Conservation (phyloP, 2,329 filamentous ascomycete species). For the Aspergillus carbonarius region DNA sequence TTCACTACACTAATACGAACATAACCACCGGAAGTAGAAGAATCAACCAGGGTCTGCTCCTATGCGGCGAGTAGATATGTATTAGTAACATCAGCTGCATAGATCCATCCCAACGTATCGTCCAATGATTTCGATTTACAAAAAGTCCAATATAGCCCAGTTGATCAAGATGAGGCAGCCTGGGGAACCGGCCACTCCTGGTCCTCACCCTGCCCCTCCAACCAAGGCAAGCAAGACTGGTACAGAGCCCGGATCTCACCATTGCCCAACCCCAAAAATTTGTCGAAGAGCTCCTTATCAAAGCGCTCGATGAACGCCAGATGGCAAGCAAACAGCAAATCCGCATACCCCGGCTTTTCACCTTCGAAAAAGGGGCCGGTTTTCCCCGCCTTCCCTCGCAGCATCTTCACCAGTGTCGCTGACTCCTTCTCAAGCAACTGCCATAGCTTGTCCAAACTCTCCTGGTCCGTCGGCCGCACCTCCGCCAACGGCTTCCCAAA, state of each 20-base stretch:
- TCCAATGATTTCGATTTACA: no score
- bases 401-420: slow-evolving; percentile 20
- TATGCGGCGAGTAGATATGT: no score
- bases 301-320: slow-evolving; percentile 28
- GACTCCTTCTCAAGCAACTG: slow-evolving; percentile 20
- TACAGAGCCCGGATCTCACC: slow-evolving; percentile 28
- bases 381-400: slow-evolving; percentile 27
- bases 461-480: slow-evolving; percentile 22
- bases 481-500: slow-evolving; percentile 30
- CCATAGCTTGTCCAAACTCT: slow-evolving; percentile 16
- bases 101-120: no score
- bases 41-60: no score
- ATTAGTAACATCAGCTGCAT: no score
- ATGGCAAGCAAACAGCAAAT: slow-evolving; percentile 22
- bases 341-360: slow-evolving; percentile 29
- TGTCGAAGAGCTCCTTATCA: slow-evolving; percentile 22
- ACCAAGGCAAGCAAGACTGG: slow-evolving; percentile 29
- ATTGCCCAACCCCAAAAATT: slow-evolving; percentile 22
- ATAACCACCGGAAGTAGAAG: no score
- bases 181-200: slow-evolving; percentile 25
- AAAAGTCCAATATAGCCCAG: no score
- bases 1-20: no score
- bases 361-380: slow-evolving; percentile 34
- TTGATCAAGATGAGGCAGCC: no score
- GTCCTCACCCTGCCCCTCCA: slow-evolving; percentile 33